Evolutionary conservation across 306 rosid species (phyloP), one percentile per base, ranked within the genome.

Genomic region (Rubus parviflorus): DNA sequence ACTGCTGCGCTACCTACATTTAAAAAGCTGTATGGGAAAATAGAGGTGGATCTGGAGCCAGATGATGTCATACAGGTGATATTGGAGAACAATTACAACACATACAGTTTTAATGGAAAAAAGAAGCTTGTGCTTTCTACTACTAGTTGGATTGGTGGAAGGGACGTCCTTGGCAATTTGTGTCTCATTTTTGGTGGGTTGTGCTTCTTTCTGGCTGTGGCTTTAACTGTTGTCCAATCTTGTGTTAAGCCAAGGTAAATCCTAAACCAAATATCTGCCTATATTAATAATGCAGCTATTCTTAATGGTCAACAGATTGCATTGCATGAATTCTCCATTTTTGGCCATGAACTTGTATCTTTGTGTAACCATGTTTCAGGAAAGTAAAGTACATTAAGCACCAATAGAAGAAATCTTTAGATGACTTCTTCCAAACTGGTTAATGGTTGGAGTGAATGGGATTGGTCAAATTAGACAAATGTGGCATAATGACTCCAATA

Each of bases 1-100:
- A 87, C 94, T n/a, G 94, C 94, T 23, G 94, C 94, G 30, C 82
- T 90, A 77, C 94, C 94, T 47, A 90, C 94, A 46, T 90, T 90
- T 76, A 87, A 90, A 84, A 90, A 90, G 82, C 65, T 90, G 88
- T 90, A 90, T 16, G 94, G 94, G 75, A 87, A 66, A 83, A 87
- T 90, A 76, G 90, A 88, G 78, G 81, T 54, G 80, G 92, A 90
- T 79, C 89, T 90, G 8, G 70, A 84, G 74, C 64, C 4, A 74
- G 71, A 77, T 79, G 92, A 88, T 60, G 5, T 0, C 14, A 41
- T 90, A 62, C 10, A 19, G 8, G 92, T 90, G 85, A 58, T 7
- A 11, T 56, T 90, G 86, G 0, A 67, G 62, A 90, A 90, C 86
- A 15, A 42, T 53, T 90, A 90, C 73, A 90, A 90, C 78, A 90